phyloP scores from a whole-genome alignment of 768 basidiomycete species.

The Myochromella boudieri region DNA sequence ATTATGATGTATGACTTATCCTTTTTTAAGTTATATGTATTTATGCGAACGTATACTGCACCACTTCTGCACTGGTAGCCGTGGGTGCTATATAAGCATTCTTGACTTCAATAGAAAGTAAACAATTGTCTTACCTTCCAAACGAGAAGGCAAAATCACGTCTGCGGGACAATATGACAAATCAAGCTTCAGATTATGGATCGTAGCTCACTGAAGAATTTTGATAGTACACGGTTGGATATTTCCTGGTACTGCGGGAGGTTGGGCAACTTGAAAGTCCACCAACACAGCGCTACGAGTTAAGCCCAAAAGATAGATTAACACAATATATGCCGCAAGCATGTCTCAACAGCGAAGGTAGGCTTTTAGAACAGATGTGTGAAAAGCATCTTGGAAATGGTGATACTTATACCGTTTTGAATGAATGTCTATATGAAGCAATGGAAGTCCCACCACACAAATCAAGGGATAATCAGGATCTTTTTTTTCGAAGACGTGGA shows the following conservation, averaged over 20 bases:
- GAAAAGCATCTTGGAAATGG: no score
- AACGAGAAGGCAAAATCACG: conserved; percentile 75
- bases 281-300: conserved; percentile 57
- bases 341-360: not conserved
- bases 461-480: not conserved
- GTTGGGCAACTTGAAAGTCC: conserved; percentile 72
- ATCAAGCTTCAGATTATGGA: not conserved
- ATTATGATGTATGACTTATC: not conserved
- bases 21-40: not conserved
- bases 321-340: no score
- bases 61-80: conserved; percentile 70
- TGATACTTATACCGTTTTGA: conserved; percentile 8
- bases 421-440: conserved; percentile 5
- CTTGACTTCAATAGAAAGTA: not conserved
- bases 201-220: conserved; percentile 54
- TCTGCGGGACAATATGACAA: conserved; percentile 29
- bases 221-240: conserved; percentile 62
- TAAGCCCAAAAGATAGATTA: no score
- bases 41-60: conserved; percentile 32
- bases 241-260: conserved; percentile 61
- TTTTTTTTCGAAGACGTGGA: not conserved
- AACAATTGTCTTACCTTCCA: conserved; percentile 42
- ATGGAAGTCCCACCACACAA: not conserved
- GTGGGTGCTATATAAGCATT: not conserved
- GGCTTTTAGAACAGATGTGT: not conserved